Evolutionary conservation across 2,329 filamentous ascomycete genomes (phyloP).

Genomic region (Alternaria metachromatica): DNA sequence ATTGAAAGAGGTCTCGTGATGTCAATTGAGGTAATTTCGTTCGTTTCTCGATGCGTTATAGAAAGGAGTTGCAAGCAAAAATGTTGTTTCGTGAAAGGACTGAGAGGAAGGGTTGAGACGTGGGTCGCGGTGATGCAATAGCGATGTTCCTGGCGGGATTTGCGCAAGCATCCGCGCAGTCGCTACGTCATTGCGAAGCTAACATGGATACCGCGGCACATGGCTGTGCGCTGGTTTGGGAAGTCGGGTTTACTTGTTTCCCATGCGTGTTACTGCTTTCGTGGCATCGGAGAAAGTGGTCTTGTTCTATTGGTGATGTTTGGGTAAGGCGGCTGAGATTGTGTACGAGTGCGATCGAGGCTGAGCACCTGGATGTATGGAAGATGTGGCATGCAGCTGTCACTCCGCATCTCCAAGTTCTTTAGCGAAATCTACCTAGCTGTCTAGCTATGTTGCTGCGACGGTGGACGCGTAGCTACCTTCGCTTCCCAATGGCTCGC

Average conservation of each 20-base stretch:
- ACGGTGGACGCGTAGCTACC: not conserved
- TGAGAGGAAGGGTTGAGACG: constrained; percentile 4
- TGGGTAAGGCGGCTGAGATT: not conserved
- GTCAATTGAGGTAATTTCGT: not conserved
- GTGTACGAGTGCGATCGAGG: not conserved
- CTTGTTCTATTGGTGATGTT: not conserved
- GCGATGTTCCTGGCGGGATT: constrained; percentile 11
- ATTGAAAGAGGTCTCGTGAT: not conserved
- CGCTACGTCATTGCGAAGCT: constrained; percentile 11
- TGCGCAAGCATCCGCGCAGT: constrained; percentile 11
- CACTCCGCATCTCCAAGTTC: not conserved
- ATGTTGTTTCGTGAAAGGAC: not conserved
- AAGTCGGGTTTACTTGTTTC: constrained; percentile 6
- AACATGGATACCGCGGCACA: constrained; percentile 6
- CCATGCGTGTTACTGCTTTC: not conserved
- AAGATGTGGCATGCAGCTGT: not conserved
- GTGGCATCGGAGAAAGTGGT: not conserved
- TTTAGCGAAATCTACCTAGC: not conserved
- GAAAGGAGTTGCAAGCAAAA: not conserved
- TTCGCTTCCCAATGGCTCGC: not conserved
- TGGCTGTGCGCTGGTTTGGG: not conserved
- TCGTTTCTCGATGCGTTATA: not conserved
- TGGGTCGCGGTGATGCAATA: constrained; percentile 3
- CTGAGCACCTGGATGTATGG: not conserved
- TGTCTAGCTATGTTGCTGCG: not conserved